Base-by-base conservation (phyloP, 2,329 filamentous ascomycete genomes). In the Pleomassaria siparia region DNA sequence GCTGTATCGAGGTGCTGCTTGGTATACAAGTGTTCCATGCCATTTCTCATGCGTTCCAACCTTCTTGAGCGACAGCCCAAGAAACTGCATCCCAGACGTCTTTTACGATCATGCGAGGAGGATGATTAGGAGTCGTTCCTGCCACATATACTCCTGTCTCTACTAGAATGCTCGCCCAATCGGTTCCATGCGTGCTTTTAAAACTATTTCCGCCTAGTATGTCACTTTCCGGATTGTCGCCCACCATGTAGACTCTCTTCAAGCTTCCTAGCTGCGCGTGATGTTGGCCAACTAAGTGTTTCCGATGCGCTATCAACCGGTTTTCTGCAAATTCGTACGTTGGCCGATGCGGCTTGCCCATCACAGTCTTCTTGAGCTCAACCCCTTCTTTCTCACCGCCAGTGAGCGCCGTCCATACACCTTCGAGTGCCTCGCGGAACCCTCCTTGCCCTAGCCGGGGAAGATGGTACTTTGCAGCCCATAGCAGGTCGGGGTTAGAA, bases 391-490 rank as follows among this genome's bases (percentile, higher is more conserved):
- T 61, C 15, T 74, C 62, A 3, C 79, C 85, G 10, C 79, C 79
- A 0, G 89, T 95, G 4, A 89, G 75, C 16, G 84, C 82, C 5
- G 75, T 69, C 90, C 91, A 96, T 1, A 94, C 80, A 0, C 91
- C 91, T 55, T 85, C 82, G 13, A 97, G 73, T 0, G 91, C 88
- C 36, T 87, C 87, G 52, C 89, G 83, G 72, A 97, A 97, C 1
- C 89, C 91, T 15, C 94, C 94, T 69, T 96, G 94, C 1, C 92
- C 94, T 33, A 97, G 81, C 4, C 94, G 86, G 24, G 92, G 89
- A 41, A 92, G 81, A 50, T 88, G 89, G 70, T 95, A 92, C 26
- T 82, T 82, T 1, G 91, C 87, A 43, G 90, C 88, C 91, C 91
- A 99, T 62, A 91, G 80, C 3, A 97, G 76, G 71, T 99, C 94